Evolutionary conservation across 176 grass and related monocot genomes (phyloP).

Genomic region (Paspalum notatum): DNA sequence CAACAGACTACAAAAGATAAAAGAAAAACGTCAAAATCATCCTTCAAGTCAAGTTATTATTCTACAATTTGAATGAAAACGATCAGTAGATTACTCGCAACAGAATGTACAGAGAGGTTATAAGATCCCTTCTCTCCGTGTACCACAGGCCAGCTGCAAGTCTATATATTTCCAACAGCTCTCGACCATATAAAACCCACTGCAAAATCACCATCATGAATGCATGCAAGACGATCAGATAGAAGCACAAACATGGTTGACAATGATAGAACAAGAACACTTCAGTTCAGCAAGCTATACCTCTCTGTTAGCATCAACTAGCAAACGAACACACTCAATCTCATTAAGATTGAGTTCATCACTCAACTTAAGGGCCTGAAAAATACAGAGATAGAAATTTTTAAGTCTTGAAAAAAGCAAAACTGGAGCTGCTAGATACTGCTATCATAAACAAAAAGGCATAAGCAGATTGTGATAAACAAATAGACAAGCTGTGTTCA

Average conservation of each 20-base stretch:
- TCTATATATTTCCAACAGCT: constrained; percentile 85
- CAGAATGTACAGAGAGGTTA: constrained; percentile 91
- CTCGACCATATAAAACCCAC: constrained; percentile 92
- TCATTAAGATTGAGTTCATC: constrained; percentile 98
- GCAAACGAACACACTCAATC: constrained; percentile 90
- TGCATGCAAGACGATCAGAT: constrained; percentile 33
- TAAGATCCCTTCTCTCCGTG: constrained; percentile 97
- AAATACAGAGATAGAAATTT: too few relatives aligned
- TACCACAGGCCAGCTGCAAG: constrained; percentile 95
- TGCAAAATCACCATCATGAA: constrained; percentile 38
- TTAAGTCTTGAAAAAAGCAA: constrained; percentile 28
- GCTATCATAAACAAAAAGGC: neutral
- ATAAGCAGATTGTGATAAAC: neutral
- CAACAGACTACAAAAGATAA: constrained; percentile 71
- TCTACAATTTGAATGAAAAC: constrained; percentile 15
- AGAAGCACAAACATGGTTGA: constrained; percentile 14
- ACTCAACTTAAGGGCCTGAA: constrained; percentile 88
- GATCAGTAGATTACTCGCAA: constrained; percentile 63
- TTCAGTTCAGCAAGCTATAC: constrained; percentile 46
- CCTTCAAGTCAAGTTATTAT: constrained; percentile 17
- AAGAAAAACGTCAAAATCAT: constrained; percentile 21
- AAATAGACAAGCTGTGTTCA: neutral
- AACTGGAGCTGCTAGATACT: constrained; percentile 4
- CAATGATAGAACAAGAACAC: neutral
- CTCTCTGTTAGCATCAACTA: constrained; percentile 87